Base-by-base conservation (phyloP, 768 basidiomycete species). In the Termitomyces sp. region DNA sequence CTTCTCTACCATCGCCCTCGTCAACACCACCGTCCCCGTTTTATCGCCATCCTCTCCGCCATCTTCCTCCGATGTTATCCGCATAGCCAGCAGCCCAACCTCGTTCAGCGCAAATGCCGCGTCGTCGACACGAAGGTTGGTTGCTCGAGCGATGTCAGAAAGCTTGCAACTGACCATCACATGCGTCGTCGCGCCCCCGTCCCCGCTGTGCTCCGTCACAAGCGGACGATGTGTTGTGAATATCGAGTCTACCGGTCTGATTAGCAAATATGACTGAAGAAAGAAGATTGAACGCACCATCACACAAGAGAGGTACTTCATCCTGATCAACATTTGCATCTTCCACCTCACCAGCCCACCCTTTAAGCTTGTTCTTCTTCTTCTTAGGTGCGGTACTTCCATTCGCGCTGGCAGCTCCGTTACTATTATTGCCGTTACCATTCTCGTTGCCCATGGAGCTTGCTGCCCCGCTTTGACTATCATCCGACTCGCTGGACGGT, bases 91-190 rank as follows among this genome's bases (percentile, higher is more conserved):
- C 53, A 98, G 70, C 29, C 94, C 93, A 58, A 90, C 87, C 67
- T 95, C 93, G 55, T 90, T 87, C 62, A 98, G 70, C 2, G 95
- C 92, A 71, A 92, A 95, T 0, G 92, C 89, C 0, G 87, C 84
- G 68, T 98, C 96, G 54, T 97, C 92, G 0, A 86, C 69, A 1
- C 91, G 82, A 53, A 98, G 74, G 70, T 90, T 87, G 46, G 92
- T 92, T 29, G 87, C 90, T 17, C 77, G 75, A 1, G 93, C 87
- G 56, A 98, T 83, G 35, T 91, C 86, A 9, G 75, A 76, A n/a
- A 98, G 79, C 19, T 87, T 86, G 68, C 89, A 92, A 21, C 73
- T 73, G 27, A 90, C 78, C 41, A 81, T 75, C 56, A 89, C 78
- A 60, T 93, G 86, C 6, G 84, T 84, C 35, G 81, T 82, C 5